Conservation (phyloP, 257 asterid species). For the Agastache rugosa region DNA sequence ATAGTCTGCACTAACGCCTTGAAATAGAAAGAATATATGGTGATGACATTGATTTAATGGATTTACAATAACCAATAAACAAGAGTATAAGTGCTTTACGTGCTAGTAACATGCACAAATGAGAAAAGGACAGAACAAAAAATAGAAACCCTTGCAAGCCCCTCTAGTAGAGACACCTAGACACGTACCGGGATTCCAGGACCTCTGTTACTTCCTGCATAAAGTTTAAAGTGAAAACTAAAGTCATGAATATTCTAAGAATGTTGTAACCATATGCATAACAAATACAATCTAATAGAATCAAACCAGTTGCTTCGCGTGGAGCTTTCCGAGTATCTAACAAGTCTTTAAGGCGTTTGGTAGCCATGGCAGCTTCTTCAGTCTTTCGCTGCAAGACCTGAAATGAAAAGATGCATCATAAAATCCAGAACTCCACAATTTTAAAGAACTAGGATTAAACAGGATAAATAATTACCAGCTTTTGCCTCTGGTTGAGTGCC, state of each 20-base stretch:
- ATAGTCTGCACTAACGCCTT: slow-evolving; percentile 79
- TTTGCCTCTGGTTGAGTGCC: slow-evolving; percentile 98
- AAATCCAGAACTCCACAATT: slow-evolving; percentile 1
- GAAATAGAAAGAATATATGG: slow-evolving; percentile 32
- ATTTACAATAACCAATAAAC: slow-evolving; percentile 5
- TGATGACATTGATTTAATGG: slow-evolving; percentile 8
- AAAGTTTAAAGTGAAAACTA: slow-evolving; percentile 1
- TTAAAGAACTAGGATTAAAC: slow-evolving; percentile 2
- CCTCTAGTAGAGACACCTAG: slow-evolving; percentile 11
- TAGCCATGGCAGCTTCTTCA: slow-evolving; percentile 95
- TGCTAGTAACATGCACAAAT: slow-evolving; percentile 5
- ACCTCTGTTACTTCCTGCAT: slow-evolving; percentile 60
- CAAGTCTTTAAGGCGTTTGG: slow-evolving; percentile 92
- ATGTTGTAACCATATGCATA: neutral
- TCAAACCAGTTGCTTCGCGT: slow-evolving; percentile 71
- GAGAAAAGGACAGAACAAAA: neutral
- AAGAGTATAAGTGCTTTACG: neutral
- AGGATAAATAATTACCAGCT: slow-evolving; percentile 62
- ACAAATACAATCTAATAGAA: slow-evolving; percentile 2
- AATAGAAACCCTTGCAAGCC: neutral
- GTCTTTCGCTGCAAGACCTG: slow-evolving; percentile 96
- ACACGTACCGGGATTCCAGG: slow-evolving; percentile 78
- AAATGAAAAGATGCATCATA: slow-evolving; percentile 18
- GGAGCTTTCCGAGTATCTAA: slow-evolving; percentile 85
- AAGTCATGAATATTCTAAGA: slow-evolving; percentile 8